These are phyloP conservation scores for Aspergillus neotritici DNA, from an alignment of 2,329 filamentous ascomycete species.

Conservation along the genomic window DNA sequence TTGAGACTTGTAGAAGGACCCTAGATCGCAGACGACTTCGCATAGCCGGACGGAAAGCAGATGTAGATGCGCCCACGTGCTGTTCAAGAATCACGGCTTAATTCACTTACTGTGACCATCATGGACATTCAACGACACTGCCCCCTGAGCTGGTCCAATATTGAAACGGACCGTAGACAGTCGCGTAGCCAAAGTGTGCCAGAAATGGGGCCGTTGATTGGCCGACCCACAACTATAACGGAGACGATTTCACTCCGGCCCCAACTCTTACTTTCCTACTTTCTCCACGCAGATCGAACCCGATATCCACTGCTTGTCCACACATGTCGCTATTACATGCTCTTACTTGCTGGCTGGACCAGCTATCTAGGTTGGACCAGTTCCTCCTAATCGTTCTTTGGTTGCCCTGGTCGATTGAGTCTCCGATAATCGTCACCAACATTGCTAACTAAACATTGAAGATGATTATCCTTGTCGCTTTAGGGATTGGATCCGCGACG, in stretches of 20 bases:
- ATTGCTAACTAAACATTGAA: not conserved
- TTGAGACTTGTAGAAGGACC: too few relatives aligned
- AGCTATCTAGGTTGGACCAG: too few relatives aligned
- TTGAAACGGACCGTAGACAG: conserved; percentile 6
- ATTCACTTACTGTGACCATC: too few relatives aligned
- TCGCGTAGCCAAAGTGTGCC: conserved; percentile 14
- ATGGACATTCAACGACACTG: not conserved
- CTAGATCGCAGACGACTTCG: too few relatives aligned
- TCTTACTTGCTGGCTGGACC: conserved; percentile 14
- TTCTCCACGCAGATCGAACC: conserved; percentile 4
- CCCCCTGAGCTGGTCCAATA: not conserved
- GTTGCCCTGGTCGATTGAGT: conserved; percentile 1
- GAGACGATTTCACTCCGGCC: conserved; percentile 4
- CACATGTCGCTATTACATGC: conserved; percentile 15
- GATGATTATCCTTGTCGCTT: not conserved
- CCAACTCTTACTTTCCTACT: conserved; percentile 1
- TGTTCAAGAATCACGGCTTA: too few relatives aligned
- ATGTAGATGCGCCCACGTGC: too few relatives aligned
- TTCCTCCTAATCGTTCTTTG: not conserved
- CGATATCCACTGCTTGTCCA: conserved; percentile 8
- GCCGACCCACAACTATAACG: conserved; percentile 9
- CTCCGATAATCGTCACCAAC: not conserved
- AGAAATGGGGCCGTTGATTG: conserved; percentile 15
- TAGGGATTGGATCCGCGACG: not conserved
- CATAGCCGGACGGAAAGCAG: too few relatives aligned